A percentile compares a stretch with the other conserved stretches of the same genome.
Evolutionary conservation across 495 filamentous ascomycete genomes (phyloP).

Genomic region (Chaetomium cochliodes): DNA sequence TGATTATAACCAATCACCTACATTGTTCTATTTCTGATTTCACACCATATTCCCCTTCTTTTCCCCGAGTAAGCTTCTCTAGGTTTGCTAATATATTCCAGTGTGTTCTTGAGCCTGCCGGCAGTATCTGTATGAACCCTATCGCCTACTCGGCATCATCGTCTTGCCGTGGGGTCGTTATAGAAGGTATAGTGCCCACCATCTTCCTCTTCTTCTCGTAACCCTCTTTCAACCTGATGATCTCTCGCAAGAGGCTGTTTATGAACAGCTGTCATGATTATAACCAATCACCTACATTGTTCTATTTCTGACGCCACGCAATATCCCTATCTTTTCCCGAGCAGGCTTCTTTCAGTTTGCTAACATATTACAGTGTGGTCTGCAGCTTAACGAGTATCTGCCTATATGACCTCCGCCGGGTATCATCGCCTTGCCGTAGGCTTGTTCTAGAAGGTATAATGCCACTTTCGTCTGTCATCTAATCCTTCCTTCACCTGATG

Average conservation of each 20-base stretch:
- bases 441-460: not conserved
- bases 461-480: too few species aligned
- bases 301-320: conserved; percentile 18
- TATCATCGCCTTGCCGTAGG: not conserved
- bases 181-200: conserved; percentile 1
- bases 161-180: not conserved
- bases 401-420: conserved; percentile 27
- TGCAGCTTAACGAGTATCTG: not conserved
- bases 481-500: conserved; percentile 29
- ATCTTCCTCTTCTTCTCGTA: too few species aligned
- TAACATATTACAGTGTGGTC: not conserved
- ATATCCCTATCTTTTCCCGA: not conserved
- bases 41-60: not conserved
- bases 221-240: conserved; percentile 29
- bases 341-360: not conserved
- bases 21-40: conserved; percentile 9
- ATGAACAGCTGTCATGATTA: conserved; percentile 48
- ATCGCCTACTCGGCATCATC: not conserved
- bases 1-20: conserved; percentile 40
- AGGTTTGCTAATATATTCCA: not conserved
- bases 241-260: conserved; percentile 48
- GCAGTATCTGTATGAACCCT: not conserved
- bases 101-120: not conserved
- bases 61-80: not conserved
- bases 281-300: conserved; percentile 48